A percentile compares a stretch with the other conserved stretches of the same genome.
Evolutionary conservation across 2,329 filamentous ascomycete species (phyloP).

Genomic region (Xylariaceae sp.): DNA sequence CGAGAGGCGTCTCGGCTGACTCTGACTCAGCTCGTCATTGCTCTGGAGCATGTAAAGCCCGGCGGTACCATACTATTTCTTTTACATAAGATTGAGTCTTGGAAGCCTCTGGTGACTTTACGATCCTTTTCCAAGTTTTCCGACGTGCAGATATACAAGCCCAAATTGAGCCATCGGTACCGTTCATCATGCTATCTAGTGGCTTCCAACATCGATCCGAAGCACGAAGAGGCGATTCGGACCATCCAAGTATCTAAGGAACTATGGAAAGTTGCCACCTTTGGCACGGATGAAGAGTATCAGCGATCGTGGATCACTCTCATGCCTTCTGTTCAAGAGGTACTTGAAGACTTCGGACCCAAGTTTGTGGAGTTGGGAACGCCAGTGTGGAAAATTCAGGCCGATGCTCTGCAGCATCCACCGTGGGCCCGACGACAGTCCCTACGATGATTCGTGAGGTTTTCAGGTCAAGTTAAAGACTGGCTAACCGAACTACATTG

Average conservation of each 20-base stretch:
- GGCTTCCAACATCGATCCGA: constrained; percentile 38
- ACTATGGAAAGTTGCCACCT: constrained; percentile 37
- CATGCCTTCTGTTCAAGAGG: constrained; percentile 19
- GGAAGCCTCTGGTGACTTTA: constrained; percentile 36
- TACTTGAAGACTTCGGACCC: constrained; percentile 34
- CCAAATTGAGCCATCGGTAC: constrained; percentile 34
- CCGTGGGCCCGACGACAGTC: constrained; percentile 14
- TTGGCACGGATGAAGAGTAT: constrained; percentile 31
- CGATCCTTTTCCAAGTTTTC: constrained; percentile 40
- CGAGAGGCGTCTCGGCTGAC: constrained; percentile 22
- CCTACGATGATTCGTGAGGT: not conserved
- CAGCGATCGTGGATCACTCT: constrained; percentile 1
- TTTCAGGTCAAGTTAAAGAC: not conserved
- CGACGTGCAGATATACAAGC: constrained; percentile 42
- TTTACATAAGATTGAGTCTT: constrained; percentile 44
- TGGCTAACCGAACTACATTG: not conserved
- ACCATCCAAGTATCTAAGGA: constrained; percentile 39
- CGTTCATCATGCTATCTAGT: constrained; percentile 51
- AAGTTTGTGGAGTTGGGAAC: constrained; percentile 31
- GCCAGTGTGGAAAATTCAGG: constrained; percentile 35
- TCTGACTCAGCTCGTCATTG: constrained; percentile 23
- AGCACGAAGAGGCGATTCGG: constrained; percentile 28
- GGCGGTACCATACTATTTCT: constrained; percentile 49
- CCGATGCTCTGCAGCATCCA: constrained; percentile 29
- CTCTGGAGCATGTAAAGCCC: constrained; percentile 35